Evolutionary conservation across 2,329 filamentous ascomycete genomes (phyloP), one percentile per base, ranked within the genome.

Genomic region (Ophiosphaerella narmari): DNA sequence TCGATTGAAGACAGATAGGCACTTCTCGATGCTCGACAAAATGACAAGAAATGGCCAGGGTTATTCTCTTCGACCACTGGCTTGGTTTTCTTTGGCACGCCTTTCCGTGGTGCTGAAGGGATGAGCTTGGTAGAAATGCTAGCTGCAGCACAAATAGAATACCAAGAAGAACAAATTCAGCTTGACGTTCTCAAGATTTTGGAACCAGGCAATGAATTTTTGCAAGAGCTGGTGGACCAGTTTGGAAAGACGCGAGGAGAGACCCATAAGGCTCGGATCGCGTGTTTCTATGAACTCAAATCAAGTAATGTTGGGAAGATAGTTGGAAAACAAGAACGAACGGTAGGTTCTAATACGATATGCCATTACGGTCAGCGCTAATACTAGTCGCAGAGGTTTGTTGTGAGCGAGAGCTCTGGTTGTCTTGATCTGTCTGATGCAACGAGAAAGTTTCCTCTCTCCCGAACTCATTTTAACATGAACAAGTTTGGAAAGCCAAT

Each of bases 121-220:
- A 63, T 65, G 54, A 54, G 43, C 41, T 59, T 65, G 45, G 46
- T 52, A 16, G 60, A 65, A 50, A 65, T 66, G 53, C 55, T 66
- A 16, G 53, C 50, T 49, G 60, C 60, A 14, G 63, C 58, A 33
- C 54, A 42, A 31, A 35, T 53, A 14, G 62, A 63, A 42, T 63
- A 61, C 45, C 9, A 60, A 4, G 59, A 65, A 3, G 26, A 29
- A 29, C 18, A 51, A 36, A 45, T 64, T 34, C 54, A 59, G 46
- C 40, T 50, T 9, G 49, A 54, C 6, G 47, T 54, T 16, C 51
- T 65, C 9, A 50, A 57, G 26, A 55, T 66, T 40, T 48, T 66
- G 35, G 34, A 63, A 32, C 59, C 58, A 12, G 62, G 61, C 14
- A 63, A 67, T 39, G 57, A 50, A 38, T 59, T 53, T 31, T 50